Base-by-base conservation (phyloP, 2,329 filamentous ascomycete species). In the Geoglossum cookeanum region DNA sequence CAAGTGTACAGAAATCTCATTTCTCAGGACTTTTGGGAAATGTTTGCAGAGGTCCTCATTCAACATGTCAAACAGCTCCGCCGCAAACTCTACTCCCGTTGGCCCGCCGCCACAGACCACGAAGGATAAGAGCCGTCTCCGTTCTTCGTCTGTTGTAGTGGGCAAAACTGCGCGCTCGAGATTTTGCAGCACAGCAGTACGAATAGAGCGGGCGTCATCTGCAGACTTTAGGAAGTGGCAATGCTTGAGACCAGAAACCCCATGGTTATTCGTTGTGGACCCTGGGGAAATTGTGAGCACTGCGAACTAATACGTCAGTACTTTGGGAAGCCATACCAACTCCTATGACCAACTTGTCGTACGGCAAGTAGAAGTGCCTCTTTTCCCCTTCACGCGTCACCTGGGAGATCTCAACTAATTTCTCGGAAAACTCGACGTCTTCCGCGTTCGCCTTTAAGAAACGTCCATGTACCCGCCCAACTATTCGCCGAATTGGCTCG, bases 161-260 rank as follows among this genome's bases (percentile, higher is more conserved):
- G 94, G 94, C n/a, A 98, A 73, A 65, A 88, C 95, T 27, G 92
- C 89, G 39, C 83, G 74, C 68, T 98, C 92, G 59, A 98, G 78
- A 66, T 98, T 98, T 49, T 84, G 79, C 63, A 97, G 80, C 30
- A 98, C 83, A 62, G 84, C 78, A 68, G 94, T 95, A 59, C 91
- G 84, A 64, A 98, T 96, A 65, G 80, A 75, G 30, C 91, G 82
- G 4, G 94, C 92, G 68, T 98, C 91, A 60, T 86, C 84, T 63
- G 98, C 94, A 59, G 94, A 86, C 70, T 98, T 98, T 60, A 98
- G 77, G 72, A 96, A 96, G 69, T 90, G 83, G 70, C 90, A 95
- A 67, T 98, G 79, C 63, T 97, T 87, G 11, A 98, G 77, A 8
- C 92, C 92, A 67, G 92, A 90, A 58, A 98, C 94, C 51, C 94